Percentiles rank a stretch among this genome's conserved stretches.
Evolutionary conservation across 1,139 yeast species (phyloP).

Genomic region (Zygotorulaspora mrakii): DNA sequence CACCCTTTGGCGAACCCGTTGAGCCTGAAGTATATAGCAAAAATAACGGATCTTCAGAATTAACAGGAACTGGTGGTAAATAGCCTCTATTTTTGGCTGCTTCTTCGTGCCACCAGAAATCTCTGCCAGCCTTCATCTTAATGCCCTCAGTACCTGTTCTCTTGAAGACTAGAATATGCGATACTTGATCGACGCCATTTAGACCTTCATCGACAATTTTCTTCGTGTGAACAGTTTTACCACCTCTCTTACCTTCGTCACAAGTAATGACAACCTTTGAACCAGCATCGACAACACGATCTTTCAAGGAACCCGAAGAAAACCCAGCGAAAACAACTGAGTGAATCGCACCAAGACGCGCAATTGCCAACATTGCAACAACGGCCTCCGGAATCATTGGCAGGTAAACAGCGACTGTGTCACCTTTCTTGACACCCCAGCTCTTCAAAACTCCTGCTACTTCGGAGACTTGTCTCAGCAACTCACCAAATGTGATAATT

Average conservation of each 20-base stretch:
- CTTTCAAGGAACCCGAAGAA: constrained; percentile 87
- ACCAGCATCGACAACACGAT: constrained; percentile 84
- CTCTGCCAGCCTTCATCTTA: constrained; percentile 77
- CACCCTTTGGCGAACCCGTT: constrained; percentile 98
- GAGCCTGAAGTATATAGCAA: constrained; percentile 93
- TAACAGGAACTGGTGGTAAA: constrained; percentile 81
- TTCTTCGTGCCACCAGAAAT: constrained; percentile 92
- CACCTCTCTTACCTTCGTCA: constrained; percentile 97
- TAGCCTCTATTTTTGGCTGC: constrained; percentile 76
- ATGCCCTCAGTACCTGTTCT: constrained; percentile 64
- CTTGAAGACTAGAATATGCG: constrained; percentile 78
- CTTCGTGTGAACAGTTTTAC: constrained; percentile 75
- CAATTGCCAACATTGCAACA: constrained; percentile 84
- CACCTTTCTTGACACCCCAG: constrained; percentile 92
- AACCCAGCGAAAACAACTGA: constrained; percentile 97
- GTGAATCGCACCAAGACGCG: constrained; percentile 90
- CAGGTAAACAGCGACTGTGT: constrained; percentile 91
- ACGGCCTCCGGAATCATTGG: constrained; percentile 98
- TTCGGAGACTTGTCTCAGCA: constrained; percentile 79
- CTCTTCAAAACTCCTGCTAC: constrained; percentile 81
- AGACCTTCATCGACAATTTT: constrained; percentile 93
- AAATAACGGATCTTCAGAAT: constrained; percentile 88
- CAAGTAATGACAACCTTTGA: constrained; percentile 89
- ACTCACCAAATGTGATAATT: constrained; percentile 77
- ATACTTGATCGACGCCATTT: constrained; percentile 69